These are phyloP conservation scores for Marasmius sp. DNA, from an alignment of 1,284 basidiomycete genomes.

Conservation along the genomic window DNA sequence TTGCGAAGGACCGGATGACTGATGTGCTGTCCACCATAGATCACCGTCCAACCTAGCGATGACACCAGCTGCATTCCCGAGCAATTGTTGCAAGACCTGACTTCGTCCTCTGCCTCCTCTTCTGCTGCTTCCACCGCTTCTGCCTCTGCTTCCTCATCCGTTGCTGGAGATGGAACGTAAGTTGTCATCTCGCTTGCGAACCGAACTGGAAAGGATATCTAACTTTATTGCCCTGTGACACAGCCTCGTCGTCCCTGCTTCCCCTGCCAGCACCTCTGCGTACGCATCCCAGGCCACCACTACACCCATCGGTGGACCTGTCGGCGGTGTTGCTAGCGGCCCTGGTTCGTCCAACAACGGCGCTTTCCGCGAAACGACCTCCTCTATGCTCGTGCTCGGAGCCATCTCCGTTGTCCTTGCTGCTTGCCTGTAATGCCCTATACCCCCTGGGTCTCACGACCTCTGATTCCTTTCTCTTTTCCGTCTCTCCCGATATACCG, in stretches of 20 bases:
- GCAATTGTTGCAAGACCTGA: constrained; percentile 9
- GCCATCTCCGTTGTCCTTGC: constrained; percentile 8
- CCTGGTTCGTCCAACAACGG: constrained; percentile 6
- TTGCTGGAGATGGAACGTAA: constrained; percentile 6
- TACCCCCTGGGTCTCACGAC: constrained; percentile 3
- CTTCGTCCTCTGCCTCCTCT: constrained; percentile 18
- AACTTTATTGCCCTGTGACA: neutral
- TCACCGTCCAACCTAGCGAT: constrained; percentile 49
- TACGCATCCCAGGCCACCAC: neutral
- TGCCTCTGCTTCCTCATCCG: neutral
- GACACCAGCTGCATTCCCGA: constrained; percentile 48
- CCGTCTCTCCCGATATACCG: constrained; percentile 2
- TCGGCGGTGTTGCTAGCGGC: constrained; percentile 11
- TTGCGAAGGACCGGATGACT: constrained; percentile 3
- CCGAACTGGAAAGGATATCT: neutral
- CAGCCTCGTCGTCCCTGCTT: constrained; percentile 9
- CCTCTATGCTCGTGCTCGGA: constrained; percentile 10
- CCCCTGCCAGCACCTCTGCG: neutral
- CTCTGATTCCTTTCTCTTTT: constrained; percentile 6
- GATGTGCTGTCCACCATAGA: constrained; percentile 33
- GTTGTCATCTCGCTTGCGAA: neutral
- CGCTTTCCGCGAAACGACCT: constrained; percentile 3
- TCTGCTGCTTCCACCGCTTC: constrained; percentile 21
- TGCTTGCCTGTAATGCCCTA: constrained; percentile 10
- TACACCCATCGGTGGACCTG: constrained; percentile 1